phyloP scores from a whole-genome alignment of 2,329 filamentous ascomycete genomes.

The Xylaria polymorpha region DNA sequence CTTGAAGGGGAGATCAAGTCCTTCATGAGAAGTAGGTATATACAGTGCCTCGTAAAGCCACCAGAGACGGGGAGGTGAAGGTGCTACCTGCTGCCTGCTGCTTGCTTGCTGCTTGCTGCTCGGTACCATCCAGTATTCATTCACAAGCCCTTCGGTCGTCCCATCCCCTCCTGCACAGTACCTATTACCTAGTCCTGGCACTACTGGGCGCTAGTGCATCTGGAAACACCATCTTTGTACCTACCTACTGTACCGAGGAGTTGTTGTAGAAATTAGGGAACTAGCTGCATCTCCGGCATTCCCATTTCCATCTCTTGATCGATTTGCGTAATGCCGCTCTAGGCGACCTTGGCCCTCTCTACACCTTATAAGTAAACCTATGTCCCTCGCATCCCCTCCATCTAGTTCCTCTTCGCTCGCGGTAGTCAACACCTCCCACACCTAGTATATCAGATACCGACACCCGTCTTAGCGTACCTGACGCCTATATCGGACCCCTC shows the following conservation, averaged over 20 bases:
- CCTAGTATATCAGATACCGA: conserved; percentile 12
- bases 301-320: conserved; percentile 37
- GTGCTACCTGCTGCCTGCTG: conserved; percentile 21
- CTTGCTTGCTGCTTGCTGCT: conserved; percentile 6
- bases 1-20: conserved; percentile 7
- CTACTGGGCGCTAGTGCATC: conserved; percentile 27
- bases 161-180: conserved; percentile 15
- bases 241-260: conserved; percentile 24
- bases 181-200: conserved; percentile 9
- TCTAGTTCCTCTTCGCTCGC: conserved; percentile 16
- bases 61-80: neutral
- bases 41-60: conserved; percentile 2
- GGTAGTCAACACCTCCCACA: conserved; percentile 23
- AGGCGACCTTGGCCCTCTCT: conserved; percentile 21
- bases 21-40: neutral
- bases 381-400: conserved; percentile 19
- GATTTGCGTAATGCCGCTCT: conserved; percentile 39
- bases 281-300: conserved; percentile 29
- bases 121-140: neutral
- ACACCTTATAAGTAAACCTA: conserved; percentile 26
- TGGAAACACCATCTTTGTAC: conserved; percentile 25
- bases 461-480: conserved; percentile 19
- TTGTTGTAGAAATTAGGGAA: conserved; percentile 21
- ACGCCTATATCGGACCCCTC: conserved; percentile 20
- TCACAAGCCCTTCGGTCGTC: conserved; percentile 19